phyloP scores from a whole-genome alignment of 2,329 filamentous ascomycete species.

The Colletotrichum eremochloae region DNA sequence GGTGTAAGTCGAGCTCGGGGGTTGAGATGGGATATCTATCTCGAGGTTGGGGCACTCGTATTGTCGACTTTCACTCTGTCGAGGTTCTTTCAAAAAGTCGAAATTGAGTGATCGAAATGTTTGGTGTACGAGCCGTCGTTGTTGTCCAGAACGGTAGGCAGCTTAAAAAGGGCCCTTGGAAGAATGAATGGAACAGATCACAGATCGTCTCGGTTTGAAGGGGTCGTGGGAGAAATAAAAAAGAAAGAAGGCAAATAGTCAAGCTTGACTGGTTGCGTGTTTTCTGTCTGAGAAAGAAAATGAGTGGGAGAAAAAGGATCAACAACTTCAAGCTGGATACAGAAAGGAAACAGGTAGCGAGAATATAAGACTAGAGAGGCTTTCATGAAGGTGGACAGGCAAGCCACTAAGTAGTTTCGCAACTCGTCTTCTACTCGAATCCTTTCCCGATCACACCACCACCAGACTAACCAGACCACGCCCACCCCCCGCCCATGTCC shows the following conservation, averaged over 20 bases:
- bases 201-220: conserved; percentile 32
- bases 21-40: neutral
- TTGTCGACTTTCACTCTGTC: neutral
- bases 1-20: conserved; percentile 7
- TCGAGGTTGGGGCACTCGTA: neutral
- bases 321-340: conserved; percentile 35
- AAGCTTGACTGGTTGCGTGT: conserved; percentile 30
- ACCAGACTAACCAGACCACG: neutral
- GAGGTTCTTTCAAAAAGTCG: neutral
- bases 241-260: conserved; percentile 42
- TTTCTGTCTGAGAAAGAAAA: conserved; percentile 38
- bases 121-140: neutral
- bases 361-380: neutral
- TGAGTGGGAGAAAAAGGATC: conserved; percentile 24
- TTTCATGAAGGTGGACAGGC: conserved; percentile 13
- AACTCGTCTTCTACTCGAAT: conserved; percentile 24
- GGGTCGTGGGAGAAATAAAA: neutral
- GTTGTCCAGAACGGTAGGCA: conserved; percentile 7
- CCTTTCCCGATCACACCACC: conserved; percentile 14
- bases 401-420: conserved; percentile 41
- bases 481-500: neutral
- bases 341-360: neutral
- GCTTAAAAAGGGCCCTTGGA: neutral
- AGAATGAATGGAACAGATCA: conserved; percentile 41
- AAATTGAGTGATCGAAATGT: neutral